Base-by-base conservation (phyloP, 169 alveolate species). In the Ichthyophthirius multifiliis region DNA sequence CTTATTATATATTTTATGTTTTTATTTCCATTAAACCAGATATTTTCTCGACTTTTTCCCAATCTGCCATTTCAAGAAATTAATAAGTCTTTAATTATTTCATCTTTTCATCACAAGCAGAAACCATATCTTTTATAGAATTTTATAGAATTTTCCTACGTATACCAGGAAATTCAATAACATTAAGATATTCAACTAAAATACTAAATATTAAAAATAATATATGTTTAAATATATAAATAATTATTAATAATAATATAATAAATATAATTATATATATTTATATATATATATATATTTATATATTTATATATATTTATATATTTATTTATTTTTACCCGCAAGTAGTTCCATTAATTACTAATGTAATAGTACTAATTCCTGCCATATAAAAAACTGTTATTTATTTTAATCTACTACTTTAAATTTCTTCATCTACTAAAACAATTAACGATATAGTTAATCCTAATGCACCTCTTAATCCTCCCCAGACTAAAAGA, bases 401-500 rank as follows among this genome's bases (percentile, higher is more conserved):
- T 30, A 81, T 18, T 34, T 81, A 81, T 62, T 79, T 75, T 5
- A 86, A 34, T 20, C 82, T 44, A 5, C n/a, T n/a, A n/a, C 41
- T n/a, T n/a, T n/a, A n/a, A 16, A 89, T 18, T 3, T 76, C 87
- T 9, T 62, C 47, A 43, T 85, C 89, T 10, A 74, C 83, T 16
- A 37, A 76, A 37, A 83, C 90, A 34, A 86, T 74, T 2, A 89
- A 46, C 10, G 94, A 87, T 5, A 89, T 41, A 48, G 89, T 77
- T 43, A 86, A 37, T n/a, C 88, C 82, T 10, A 89, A 63, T 9
- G 88, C 94, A n/a, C 94, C 94, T 75, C 90, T 76, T n/a, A 89
- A 63, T 10, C 92, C 94, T 12, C 88, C 84, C 34, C 47, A 77
- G 31, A 75, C 79, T 31, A 89, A 77, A 2, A 89, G 82, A 13